Conservation (phyloP, 495 filamentous ascomycete species). For the Pyronema omphalodes region DNA sequence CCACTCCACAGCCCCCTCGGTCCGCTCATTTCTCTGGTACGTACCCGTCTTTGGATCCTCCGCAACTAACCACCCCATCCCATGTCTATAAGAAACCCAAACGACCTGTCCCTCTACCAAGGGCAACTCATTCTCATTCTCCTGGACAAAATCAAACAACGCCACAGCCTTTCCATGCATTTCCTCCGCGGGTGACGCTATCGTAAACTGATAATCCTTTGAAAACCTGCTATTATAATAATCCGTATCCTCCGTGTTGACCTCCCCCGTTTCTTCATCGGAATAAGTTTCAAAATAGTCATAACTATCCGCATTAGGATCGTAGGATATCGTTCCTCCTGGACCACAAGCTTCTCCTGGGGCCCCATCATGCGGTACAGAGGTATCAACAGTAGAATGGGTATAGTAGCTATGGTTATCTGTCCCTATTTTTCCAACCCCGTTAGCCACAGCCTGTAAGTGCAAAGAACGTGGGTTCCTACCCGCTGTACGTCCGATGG, state of each 20-base stretch:
- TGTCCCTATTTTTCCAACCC: slow-evolving; percentile 13
- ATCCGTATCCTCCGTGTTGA: slow-evolving; percentile 24
- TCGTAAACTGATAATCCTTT: slow-evolving; percentile 82
- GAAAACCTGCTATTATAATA: slow-evolving; percentile 25
- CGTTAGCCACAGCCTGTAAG: slow-evolving; percentile 7
- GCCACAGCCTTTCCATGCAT: slow-evolving; percentile 96
- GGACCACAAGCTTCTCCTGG: slow-evolving; percentile 14
- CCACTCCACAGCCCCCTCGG: neutral
- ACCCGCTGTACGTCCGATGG: slow-evolving; percentile 10
- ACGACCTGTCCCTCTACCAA: slow-evolving; percentile 89
- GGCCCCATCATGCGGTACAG: slow-evolving; percentile 15
- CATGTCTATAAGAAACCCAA: slow-evolving; percentile 86
- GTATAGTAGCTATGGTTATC: slow-evolving; percentile 22
- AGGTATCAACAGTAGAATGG: slow-evolving; percentile 12
- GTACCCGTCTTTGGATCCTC: slow-evolving; percentile 77
- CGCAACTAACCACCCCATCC: slow-evolving; percentile 92
- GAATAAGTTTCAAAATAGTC: slow-evolving; percentile 13
- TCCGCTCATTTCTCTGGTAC: neutral
- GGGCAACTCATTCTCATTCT: slow-evolving; percentile 92
- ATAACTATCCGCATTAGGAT: slow-evolving; percentile 13
- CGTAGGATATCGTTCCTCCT: slow-evolving; percentile 22
- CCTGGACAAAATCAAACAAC: slow-evolving; percentile 80
- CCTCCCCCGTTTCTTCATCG: slow-evolving; percentile 25
- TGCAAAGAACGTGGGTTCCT: neutral
- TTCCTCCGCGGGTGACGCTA: slow-evolving; percentile 87